phyloP scores from a whole-genome alignment of 805 yeast genomes.

The Kluyveromyces lactis region DNA sequence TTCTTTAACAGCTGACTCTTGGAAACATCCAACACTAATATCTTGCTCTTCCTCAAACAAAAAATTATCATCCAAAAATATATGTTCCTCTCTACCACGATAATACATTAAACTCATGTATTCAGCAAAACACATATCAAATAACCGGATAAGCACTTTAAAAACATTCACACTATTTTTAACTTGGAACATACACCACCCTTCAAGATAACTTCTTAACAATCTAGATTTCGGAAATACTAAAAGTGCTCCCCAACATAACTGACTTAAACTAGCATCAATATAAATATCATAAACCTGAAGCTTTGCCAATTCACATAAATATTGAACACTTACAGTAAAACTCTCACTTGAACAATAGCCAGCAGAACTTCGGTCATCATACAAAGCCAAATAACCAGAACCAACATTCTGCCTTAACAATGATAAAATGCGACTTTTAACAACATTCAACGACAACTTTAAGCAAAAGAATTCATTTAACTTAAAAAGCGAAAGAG shows the following conservation, averaged over 20 bases:
- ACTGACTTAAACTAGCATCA: slow-evolving; percentile 11
- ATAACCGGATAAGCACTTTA: neutral
- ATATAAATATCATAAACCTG: neutral
- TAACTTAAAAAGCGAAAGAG: slow-evolving; percentile 23
- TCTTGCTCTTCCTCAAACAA: neutral
- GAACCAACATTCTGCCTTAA: neutral
- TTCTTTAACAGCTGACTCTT: neutral
- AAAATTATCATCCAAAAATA: no score
- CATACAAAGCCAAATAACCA: neutral
- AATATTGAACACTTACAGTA: neutral
- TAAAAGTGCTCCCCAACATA: slow-evolving; percentile 2
- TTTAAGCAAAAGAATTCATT: slow-evolving; percentile 24
- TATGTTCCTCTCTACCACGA: no score
- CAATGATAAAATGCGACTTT: slow-evolving; percentile 7
- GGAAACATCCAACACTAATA: neutral
- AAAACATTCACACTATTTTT: no score
- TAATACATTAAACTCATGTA: no score
- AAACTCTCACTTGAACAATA: neutral
- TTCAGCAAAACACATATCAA: no score
- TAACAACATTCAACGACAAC: slow-evolving; percentile 17
- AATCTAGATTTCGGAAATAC: neutral
- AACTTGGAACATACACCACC: neutral
- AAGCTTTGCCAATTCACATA: neutral
- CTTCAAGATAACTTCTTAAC: neutral
- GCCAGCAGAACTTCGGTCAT: neutral